Percentiles rank a stretch among this genome's conserved stretches.
Conservation (phyloP, 208 protist genomes). For the Leishmania lainsoni region DNA sequence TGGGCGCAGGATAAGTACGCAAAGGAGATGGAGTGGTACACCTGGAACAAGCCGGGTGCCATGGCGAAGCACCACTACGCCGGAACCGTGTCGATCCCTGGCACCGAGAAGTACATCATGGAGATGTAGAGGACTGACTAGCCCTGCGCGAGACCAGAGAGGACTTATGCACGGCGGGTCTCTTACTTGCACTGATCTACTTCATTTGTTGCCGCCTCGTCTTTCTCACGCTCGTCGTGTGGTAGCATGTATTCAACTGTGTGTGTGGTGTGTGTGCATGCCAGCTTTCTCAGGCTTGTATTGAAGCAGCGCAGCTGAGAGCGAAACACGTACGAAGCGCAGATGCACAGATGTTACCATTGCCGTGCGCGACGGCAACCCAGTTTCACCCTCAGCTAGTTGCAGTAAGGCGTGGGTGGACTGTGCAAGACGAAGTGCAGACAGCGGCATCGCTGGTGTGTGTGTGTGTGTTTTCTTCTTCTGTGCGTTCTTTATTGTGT, state of each 20-base stretch:
- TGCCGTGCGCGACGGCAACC: neutral
- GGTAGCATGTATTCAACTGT: no score
- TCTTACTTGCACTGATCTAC: neutral
- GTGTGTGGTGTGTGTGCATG: neutral
- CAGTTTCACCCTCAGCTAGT: neutral
- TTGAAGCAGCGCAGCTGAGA: neutral
- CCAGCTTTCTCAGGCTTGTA: no score
- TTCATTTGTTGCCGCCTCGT: neutral
- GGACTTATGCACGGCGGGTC: neutral
- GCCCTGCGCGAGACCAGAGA: neutral
- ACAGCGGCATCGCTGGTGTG: neutral
- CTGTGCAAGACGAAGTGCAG: neutral
- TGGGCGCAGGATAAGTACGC: slow-evolving; percentile 75
- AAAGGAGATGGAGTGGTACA: slow-evolving; percentile 71
- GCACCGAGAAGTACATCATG: slow-evolving; percentile 77
- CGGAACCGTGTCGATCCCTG: slow-evolving; percentile 84
- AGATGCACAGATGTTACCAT: neutral
- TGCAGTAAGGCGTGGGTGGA: neutral
- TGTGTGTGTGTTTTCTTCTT: no score
- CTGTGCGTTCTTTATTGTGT: neutral
- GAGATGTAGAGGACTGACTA: slow-evolving; percentile 33
- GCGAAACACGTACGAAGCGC: neutral
- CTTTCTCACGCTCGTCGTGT: neutral
- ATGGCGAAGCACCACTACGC: slow-evolving; percentile 90
- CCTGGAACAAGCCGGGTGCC: slow-evolving; percentile 80